Conservation (phyloP, 345 rosid genomes). For the Eucalyptus marginata region DNA sequence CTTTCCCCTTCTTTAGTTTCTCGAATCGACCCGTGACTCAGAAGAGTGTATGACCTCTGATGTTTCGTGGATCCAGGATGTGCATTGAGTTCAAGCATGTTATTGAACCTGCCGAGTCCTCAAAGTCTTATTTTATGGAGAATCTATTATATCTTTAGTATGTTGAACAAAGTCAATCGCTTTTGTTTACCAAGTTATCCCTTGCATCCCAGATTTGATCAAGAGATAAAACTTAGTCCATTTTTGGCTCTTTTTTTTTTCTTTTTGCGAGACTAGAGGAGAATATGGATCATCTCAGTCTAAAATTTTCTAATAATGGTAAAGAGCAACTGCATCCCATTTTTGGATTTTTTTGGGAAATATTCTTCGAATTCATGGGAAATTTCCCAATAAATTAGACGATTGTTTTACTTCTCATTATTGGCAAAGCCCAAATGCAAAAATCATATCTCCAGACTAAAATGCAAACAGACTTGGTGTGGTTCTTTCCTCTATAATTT, state of each 20-base stretch:
- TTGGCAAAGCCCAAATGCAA: not conserved
- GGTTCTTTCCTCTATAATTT: not conserved
- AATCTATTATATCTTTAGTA: too few relatives aligned
- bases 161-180: too few relatives aligned
- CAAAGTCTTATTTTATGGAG: too few relatives aligned
- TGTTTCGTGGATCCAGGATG: too few relatives aligned
- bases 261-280: too few relatives aligned
- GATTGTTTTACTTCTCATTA: not conserved
- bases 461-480: not conserved
- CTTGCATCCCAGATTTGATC: too few relatives aligned
- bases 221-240: too few relatives aligned
- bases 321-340: not conserved
- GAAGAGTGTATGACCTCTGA: not conserved
- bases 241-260: too few relatives aligned
- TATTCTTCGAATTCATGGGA: not conserved
- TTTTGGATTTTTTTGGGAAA: not conserved
- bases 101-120: not conserved
- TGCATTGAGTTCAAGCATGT: not conserved
- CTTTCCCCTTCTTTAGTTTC: too few relatives aligned
- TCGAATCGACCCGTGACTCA: not conserved
- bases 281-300: too few relatives aligned
- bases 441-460: not conserved
- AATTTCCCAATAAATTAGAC: not conserved
- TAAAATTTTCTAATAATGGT: not conserved
- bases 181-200: too few relatives aligned